Evolutionary conservation across 164 flowering plant species (phyloP), one percentile per base, ranked within the genome.

Genomic region (Pachysandra terminalis): DNA sequence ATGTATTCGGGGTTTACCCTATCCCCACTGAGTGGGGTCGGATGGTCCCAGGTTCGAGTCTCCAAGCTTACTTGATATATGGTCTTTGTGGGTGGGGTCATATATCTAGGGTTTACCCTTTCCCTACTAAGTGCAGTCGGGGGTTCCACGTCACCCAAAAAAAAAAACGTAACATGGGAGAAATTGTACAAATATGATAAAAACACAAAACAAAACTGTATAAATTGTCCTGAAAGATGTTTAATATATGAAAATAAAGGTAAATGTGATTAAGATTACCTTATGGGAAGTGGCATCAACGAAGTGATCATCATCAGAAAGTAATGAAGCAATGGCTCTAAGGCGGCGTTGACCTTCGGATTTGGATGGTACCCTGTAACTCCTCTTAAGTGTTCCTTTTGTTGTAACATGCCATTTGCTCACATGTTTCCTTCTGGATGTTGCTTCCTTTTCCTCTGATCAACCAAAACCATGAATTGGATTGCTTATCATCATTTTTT

Each of bases 381-480:
- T 92, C 78, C 99, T 89, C 73, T 71, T 85, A 3, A 95, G 87
- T 15, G 97, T 95, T 9, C 99, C 97, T 69, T 90, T 89, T 23
- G 94, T 92, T 57, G 97, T 90, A 0, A 97, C 91, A 78, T 90
- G 99, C 99, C 99, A 95, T 78, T 95, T 92, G 85, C 96, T 87
- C 71, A 92, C 94, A 10, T 89, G 67, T 79, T 90, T 92, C 80
- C 97, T 85, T 77, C 67, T 87, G 41, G 81, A 81, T 25, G 81
- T 71, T 57, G 96, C 97, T 78, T 89, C 96, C 69, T 83, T 85
- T 48, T 82, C 97, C 81, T 69, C 78, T 85, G 72, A 55, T 69
- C 3, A 73, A 69, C 32, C 35, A 66, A 52, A 70, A 35, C 27
- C 59, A 48, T 27, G 14, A 55, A 22, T 49, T 40, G 37, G 51